These are phyloP conservation scores for Leccinum variicolor DNA, from an alignment of 768 basidiomycete species.

Conservation along the genomic window DNA sequence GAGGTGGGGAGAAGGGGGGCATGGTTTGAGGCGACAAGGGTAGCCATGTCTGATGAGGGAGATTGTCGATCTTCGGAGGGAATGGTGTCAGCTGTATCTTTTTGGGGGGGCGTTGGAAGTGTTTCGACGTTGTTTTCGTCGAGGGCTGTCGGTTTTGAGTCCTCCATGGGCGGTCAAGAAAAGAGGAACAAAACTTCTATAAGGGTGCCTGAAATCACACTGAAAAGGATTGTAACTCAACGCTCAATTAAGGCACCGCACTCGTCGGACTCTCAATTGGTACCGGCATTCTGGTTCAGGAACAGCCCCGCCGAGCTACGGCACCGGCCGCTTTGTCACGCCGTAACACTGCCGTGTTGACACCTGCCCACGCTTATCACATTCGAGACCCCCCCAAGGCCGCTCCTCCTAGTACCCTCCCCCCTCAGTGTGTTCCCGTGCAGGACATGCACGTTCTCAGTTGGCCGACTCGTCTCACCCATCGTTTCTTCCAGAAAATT, in stretches of 20 bases:
- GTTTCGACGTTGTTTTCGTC: conserved; percentile 19
- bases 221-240: conserved; percentile 27
- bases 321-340: conserved; percentile 30
- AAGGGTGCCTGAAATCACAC: conserved; percentile 35
- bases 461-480: not conserved
- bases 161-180: conserved; percentile 32
- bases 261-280: conserved; percentile 29
- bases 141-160: conserved; percentile 32
- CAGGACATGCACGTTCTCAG: not conserved
- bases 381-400: conserved; percentile 14
- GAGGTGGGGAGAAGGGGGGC: conserved; percentile 19
- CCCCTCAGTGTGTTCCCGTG: not conserved
- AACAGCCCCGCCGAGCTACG: conserved; percentile 34
- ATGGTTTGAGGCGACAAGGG: conserved; percentile 30
- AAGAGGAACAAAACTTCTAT: conserved; percentile 34
- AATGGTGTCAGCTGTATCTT: conserved; percentile 4
- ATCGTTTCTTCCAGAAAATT: not conserved
- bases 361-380: conserved; percentile 17
- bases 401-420: not conserved
- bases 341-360: conserved; percentile 18
- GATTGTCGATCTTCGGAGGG: not conserved
- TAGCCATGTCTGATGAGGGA: conserved; percentile 27
- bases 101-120: not conserved
- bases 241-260: conserved; percentile 36
- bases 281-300: conserved; percentile 28